phyloP scores from a whole-genome alignment of 2,329 filamentous ascomycete genomes.

The Curvularia eragrostidis region DNA sequence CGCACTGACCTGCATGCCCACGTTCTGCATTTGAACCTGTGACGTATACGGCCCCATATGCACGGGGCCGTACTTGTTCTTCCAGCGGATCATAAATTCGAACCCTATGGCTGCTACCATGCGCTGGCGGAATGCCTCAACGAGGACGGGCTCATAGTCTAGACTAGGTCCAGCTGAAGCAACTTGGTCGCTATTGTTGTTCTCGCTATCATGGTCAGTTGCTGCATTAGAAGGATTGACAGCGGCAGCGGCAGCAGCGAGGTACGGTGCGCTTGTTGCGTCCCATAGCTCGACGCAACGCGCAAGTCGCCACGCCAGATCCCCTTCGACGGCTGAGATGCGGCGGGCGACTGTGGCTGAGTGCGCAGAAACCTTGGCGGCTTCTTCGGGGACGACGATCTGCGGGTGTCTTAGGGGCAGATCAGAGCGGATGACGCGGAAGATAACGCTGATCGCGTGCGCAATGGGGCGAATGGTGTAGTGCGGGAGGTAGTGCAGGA shows the following conservation, averaged over 20 bases:
- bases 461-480: background rate
- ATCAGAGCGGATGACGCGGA: background rate
- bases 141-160: background rate
- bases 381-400: slow-evolving; percentile 1
- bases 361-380: background rate
- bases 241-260: background rate
- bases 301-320: background rate
- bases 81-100: background rate
- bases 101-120: background rate
- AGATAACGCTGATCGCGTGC: background rate
- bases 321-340: background rate
- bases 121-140: background rate
- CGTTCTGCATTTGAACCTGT: background rate
- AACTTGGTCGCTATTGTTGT: background rate
- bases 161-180: background rate
- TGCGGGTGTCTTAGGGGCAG: background rate
- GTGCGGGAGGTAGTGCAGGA: background rate
- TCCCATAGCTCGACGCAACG: background rate
- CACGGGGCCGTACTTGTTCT: background rate
- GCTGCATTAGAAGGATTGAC: background rate
- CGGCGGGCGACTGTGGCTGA: background rate
- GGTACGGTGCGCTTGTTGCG: background rate
- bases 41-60: background rate
- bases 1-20: background rate
- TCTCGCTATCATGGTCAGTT: background rate